Evolutionary conservation across 139 green algal genomes (phyloP).

Genomic region (Tetradesmus lagerheimii): DNA sequence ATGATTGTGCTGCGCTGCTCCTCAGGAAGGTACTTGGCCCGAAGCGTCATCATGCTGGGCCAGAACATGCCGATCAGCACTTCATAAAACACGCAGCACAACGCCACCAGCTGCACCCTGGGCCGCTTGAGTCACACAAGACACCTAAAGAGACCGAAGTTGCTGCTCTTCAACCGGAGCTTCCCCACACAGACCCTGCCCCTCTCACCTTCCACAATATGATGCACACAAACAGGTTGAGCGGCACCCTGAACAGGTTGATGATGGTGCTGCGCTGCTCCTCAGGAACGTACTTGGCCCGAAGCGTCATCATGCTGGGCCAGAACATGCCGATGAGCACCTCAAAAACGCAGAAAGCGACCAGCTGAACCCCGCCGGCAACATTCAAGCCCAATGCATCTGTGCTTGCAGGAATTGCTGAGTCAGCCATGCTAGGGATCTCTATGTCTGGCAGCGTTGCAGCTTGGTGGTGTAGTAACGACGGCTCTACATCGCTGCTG

Average conservation of each 20-base stretch:
- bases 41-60: slow-evolving; percentile 98
- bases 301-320: slow-evolving; percentile 98
- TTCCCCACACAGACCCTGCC: background rate
- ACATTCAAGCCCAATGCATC: slow-evolving; percentile 48
- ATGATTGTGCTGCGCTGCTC: slow-evolving; percentile 97
- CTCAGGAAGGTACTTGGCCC: slow-evolving; percentile 93
- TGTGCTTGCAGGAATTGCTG: background rate
- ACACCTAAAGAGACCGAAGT: too few species aligned
- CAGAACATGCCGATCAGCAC: slow-evolving; percentile 92
- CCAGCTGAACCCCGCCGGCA: slow-evolving; percentile 84
- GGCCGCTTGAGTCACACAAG: too few species aligned
- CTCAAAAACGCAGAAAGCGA: slow-evolving; percentile 97
- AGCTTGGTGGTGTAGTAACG: background rate
- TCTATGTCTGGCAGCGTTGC: background rate
- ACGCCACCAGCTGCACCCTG: slow-evolving; percentile 92
- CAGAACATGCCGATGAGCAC: slow-evolving; percentile 92
- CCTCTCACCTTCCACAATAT: slow-evolving; percentile 72
- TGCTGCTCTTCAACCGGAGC: too few species aligned
- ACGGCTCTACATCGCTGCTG: background rate
- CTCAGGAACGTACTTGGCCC: slow-evolving; percentile 93
- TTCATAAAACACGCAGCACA: slow-evolving; percentile 97
- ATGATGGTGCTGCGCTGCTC: slow-evolving; percentile 97
- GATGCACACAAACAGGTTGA: slow-evolving; percentile 98
- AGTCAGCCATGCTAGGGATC: background rate
- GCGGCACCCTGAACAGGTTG: slow-evolving; percentile 98